phyloP scores from a whole-genome alignment of 176 grass and related monocot species.

The Aegilops tauschii region DNA sequence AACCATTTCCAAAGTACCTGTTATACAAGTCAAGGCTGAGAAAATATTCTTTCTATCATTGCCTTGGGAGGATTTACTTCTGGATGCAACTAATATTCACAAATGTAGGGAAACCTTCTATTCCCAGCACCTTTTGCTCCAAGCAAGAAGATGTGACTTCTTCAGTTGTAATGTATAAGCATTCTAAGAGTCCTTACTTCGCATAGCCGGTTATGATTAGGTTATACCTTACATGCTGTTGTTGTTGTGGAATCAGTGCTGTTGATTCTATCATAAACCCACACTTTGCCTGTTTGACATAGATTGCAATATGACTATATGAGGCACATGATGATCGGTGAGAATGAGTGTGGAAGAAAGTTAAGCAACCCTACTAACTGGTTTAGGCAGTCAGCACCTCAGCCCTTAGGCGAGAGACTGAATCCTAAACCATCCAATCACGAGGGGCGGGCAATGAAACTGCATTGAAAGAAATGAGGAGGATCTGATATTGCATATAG shows the following conservation, averaged over 20 bases:
- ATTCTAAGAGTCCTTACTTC: background rate
- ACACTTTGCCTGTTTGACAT: background rate
- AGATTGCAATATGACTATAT: background rate
- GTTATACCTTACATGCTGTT: background rate
- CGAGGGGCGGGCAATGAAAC: background rate
- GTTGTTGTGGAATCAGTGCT: background rate
- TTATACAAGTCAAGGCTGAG: background rate
- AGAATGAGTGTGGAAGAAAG: background rate
- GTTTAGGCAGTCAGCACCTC: background rate
- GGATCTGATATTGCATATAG: background rate
- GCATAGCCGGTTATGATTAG: background rate
- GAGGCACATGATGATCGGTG: background rate
- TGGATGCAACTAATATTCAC: conserved; percentile 8
- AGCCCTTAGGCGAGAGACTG: background rate
- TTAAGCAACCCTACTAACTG: background rate
- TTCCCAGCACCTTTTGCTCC: background rate
- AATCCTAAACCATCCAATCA: background rate
- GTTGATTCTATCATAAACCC: background rate
- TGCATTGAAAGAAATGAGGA: background rate
- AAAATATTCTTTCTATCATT: background rate
- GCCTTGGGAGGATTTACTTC: background rate
- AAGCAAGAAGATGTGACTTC: background rate
- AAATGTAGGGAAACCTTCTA: background rate
- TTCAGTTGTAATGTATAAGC: background rate
- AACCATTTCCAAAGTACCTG: background rate